These are phyloP conservation scores for Blastocladiella emersonii DNA, from an alignment of 371 early-diverging fungal genomes.

Conservation along the genomic window DNA sequence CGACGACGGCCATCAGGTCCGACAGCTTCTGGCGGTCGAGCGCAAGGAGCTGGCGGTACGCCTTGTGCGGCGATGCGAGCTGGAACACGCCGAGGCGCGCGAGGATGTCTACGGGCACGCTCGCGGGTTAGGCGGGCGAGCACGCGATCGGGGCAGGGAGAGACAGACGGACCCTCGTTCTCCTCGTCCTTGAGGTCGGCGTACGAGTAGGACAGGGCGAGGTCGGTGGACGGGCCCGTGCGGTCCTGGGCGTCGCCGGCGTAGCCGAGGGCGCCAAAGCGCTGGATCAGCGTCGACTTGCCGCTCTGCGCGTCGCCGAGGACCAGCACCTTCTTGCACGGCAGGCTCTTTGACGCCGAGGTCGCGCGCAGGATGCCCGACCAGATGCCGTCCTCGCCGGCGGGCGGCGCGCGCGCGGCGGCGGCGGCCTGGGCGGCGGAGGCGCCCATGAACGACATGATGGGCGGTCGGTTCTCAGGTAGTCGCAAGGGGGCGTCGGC, in stretches of 20 bases:
- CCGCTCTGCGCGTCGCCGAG: conserved; percentile 59
- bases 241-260: conserved; percentile 14
- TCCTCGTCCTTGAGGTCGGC: conserved; percentile 69
- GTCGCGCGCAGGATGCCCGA: conserved; percentile 52
- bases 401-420: neutral
- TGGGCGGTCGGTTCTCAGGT: too few relatives aligned
- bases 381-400: conserved; percentile 36
- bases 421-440: neutral
- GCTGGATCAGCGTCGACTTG: conserved; percentile 54
- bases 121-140: conserved; percentile 13
- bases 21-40: conserved; percentile 47
- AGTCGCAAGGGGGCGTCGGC: neutral
- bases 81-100: conserved; percentile 78
- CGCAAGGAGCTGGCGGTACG: conserved; percentile 62
- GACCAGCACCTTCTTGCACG: conserved; percentile 52
- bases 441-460: neutral
- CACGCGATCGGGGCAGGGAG: neutral
- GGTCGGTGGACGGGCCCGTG: conserved; percentile 24
- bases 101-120: too few relatives aligned
- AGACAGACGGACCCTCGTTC: conserved; percentile 44
- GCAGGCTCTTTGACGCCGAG: conserved; percentile 52
- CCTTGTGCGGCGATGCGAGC: conserved; percentile 54
- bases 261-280: conserved; percentile 41
- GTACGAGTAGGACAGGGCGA: conserved; percentile 70
- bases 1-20: conserved; percentile 55